Evolutionary conservation across 148 eudicot species (phyloP).

Genomic region (Linanthus parryae): DNA sequence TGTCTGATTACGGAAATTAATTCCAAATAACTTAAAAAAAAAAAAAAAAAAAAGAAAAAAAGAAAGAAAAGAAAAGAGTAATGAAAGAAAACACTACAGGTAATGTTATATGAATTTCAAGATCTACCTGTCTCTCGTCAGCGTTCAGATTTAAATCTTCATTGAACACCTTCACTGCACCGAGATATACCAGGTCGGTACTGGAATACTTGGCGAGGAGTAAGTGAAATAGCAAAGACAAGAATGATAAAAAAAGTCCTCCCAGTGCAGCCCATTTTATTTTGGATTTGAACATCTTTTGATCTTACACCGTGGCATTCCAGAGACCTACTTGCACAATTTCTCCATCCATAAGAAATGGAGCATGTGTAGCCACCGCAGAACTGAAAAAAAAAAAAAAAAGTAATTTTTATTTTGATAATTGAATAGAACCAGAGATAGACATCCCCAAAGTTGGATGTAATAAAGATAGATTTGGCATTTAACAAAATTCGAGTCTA

Average conservation of each 20-base stretch:
- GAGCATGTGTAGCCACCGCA: constrained; percentile 4
- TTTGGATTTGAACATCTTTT: constrained; percentile 66
- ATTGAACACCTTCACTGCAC: constrained; percentile 25
- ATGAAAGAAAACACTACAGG: neutral
- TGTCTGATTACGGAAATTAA: no score
- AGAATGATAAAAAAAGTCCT: constrained; percentile 51
- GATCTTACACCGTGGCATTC: constrained; percentile 22
- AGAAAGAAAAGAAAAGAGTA: neutral
- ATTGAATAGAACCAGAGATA: no score
- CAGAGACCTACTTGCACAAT: constrained; percentile 17
- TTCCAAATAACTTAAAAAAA: no score
- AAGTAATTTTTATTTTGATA: no score
- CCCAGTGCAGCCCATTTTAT: constrained; percentile 73
- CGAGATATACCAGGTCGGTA: constrained; percentile 37
- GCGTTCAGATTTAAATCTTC: constrained; percentile 44
- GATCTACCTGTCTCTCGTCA: constrained; percentile 33
- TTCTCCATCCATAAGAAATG: constrained; percentile 10
- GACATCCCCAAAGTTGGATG: no score
- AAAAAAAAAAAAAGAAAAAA: neutral
- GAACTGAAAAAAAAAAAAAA: constrained; percentile 14
- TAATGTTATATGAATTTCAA: no score
- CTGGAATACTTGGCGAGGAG: constrained; percentile 57
- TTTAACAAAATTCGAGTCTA: no score
- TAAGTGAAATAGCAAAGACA: constrained; percentile 56
- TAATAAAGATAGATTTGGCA: no score